These are phyloP conservation scores for Ilyonectria robusta DNA, from an alignment of 2,329 filamentous ascomycete species.

Conservation along the genomic window DNA sequence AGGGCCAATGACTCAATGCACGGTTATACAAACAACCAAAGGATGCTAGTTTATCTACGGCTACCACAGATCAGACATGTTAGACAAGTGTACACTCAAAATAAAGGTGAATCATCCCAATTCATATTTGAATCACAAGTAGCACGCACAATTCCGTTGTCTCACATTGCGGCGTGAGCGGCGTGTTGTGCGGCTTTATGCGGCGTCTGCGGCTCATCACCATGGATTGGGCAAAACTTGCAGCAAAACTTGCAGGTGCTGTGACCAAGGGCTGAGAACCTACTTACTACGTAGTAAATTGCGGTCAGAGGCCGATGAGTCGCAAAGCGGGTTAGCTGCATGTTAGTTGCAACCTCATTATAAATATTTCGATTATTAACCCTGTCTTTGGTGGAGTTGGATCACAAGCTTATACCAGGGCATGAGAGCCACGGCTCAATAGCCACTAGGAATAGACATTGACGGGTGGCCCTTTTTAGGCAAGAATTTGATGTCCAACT, in stretches of 20 bases:
- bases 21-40: neutral
- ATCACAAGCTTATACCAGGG: too few species aligned
- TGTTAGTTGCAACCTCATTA: neutral
- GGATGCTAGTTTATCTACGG: neutral
- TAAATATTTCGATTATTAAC: neutral
- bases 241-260: neutral
- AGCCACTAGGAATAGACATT: neutral
- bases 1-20: too few species aligned
- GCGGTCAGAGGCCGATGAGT: neutral
- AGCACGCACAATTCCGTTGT: neutral
- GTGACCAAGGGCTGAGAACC: neutral
- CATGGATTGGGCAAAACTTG: neutral
- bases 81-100: neutral
- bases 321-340: neutral
- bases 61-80: neutral
- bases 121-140: neutral
- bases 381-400: neutral
- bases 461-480: neutral
- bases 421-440: too few species aligned
- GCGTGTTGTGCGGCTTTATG: slow-evolving; percentile 6
- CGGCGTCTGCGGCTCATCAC: slow-evolving; percentile 11
- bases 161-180: slow-evolving; percentile 12
- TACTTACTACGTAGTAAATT: neutral
- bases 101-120: neutral
- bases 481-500: neutral